Percentiles rank a stretch among this genome's conserved stretches.
Conservation (phyloP, 345 rosid genomes). For the Anastatica hierochuntica region DNA sequence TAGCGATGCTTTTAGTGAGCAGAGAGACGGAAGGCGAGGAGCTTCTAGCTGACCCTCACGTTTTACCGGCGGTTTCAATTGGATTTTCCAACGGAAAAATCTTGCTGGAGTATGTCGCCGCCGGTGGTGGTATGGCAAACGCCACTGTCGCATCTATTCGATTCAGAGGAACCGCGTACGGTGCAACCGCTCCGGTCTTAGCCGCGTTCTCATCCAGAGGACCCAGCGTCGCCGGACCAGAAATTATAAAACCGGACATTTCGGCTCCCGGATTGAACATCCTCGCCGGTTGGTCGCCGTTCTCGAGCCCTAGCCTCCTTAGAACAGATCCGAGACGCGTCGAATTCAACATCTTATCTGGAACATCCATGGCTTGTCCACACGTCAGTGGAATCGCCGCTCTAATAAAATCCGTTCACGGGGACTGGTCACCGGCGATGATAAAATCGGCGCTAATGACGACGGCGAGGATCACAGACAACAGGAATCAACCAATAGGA, state of each 20-base stretch:
- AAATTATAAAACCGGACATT: constrained; percentile 65
- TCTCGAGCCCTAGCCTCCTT: constrained; percentile 36
- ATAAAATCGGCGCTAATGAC: constrained; percentile 89
- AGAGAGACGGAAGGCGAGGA: constrained; percentile 47
- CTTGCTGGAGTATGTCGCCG: constrained; percentile 32
- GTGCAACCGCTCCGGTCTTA: constrained; percentile 48
- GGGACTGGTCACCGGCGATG: constrained; percentile 75
- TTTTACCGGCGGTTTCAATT: constrained; percentile 45
- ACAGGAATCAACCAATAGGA: constrained; percentile 25
- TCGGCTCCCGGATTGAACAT: constrained; percentile 76
- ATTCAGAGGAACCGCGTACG: constrained; percentile 49
- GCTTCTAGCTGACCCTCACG: constrained; percentile 48
- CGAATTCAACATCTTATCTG: constrained; percentile 56
- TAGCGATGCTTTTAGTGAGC: constrained; percentile 56
- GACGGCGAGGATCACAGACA: constrained; percentile 51
- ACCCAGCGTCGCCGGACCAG: constrained; percentile 44
- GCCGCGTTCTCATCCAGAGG: constrained; percentile 84
- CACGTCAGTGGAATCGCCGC: constrained; percentile 75
- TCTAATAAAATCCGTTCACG: constrained; percentile 50
- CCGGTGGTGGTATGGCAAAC: constrained; percentile 17
- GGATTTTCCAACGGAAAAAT: constrained; percentile 41
- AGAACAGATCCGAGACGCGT: constrained; percentile 48
- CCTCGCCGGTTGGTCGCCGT: constrained; percentile 73
- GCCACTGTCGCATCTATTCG: constrained; percentile 37
- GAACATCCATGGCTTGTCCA: constrained; percentile 89